These are phyloP conservation scores for Hyphodiscus sp. DNA, from an alignment of 2,329 filamentous ascomycete species.

Conservation along the genomic window DNA sequence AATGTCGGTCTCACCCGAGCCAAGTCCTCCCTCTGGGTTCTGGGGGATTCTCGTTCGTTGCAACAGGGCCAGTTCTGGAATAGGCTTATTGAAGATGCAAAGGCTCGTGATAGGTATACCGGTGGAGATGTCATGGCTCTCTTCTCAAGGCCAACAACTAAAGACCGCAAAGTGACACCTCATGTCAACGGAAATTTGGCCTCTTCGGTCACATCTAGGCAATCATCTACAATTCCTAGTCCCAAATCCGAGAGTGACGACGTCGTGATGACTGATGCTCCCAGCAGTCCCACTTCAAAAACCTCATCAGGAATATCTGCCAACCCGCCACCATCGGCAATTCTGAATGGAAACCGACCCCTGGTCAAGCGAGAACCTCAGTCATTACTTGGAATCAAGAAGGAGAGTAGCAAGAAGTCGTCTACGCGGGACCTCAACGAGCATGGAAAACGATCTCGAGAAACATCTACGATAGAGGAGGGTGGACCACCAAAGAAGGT, in stretches of 20 bases:
- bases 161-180: slow-evolving; percentile 7
- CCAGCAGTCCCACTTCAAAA: slow-evolving; percentile 2
- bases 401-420: not conserved
- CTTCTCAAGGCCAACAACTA: slow-evolving; percentile 41
- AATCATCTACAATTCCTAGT: not conserved
- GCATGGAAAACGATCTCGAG: slow-evolving; percentile 5
- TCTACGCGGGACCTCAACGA: not conserved
- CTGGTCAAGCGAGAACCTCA: not conserved
- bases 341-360: not conserved
- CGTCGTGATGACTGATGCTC: slow-evolving; percentile 11
- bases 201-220: not conserved
- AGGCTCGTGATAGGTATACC: slow-evolving; percentile 68
- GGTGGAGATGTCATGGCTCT: slow-evolving; percentile 54
- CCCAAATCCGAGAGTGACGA: slow-evolving; percentile 11
- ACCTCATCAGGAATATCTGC: slow-evolving; percentile 1
- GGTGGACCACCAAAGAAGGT: slow-evolving; percentile 7
- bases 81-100: slow-evolving; percentile 77
- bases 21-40: slow-evolving; percentile 92
- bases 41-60: slow-evolving; percentile 85
- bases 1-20: slow-evolving; percentile 96
- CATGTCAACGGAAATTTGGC: not conserved
- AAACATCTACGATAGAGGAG: not conserved
- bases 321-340: not conserved
- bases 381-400: not conserved
- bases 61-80: slow-evolving; percentile 87